These are phyloP conservation scores for Leptographium galeiforme DNA, from an alignment of 2,329 filamentous ascomycete genomes.

Conservation along the genomic window DNA sequence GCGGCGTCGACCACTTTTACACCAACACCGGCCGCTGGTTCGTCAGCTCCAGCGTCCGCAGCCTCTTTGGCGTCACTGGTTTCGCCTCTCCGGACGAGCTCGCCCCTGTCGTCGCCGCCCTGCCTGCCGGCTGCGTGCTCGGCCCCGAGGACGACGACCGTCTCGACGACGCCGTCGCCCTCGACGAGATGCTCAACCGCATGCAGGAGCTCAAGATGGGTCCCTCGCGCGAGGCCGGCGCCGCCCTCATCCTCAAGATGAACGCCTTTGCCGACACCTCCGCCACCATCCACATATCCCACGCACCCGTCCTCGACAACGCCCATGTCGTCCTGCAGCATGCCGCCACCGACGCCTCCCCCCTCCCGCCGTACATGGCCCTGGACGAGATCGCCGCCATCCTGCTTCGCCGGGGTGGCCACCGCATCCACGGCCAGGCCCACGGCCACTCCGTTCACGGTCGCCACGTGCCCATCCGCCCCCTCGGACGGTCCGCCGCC, in stretches of 20 bases:
- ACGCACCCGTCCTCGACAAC: conserved; percentile 33
- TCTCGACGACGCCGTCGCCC: conserved; percentile 1
- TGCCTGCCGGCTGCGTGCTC: conserved; percentile 17
- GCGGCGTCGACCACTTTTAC: conserved; percentile 40
- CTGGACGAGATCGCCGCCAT: conserved; percentile 36
- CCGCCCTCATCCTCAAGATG: conserved; percentile 33
- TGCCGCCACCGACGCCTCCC: not conserved
- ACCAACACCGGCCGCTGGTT: conserved; percentile 38
- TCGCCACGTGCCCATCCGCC: conserved; percentile 1
- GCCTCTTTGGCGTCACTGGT: conserved; percentile 34
- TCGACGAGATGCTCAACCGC: conserved; percentile 19
- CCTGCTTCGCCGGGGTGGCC: conserved; percentile 18
- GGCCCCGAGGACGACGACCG: not conserved
- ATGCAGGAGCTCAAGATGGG: conserved; percentile 25
- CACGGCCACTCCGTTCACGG: not conserved
- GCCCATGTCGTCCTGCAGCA: conserved; percentile 25
- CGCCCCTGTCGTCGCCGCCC: conserved; percentile 23
- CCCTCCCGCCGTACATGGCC: conserved; percentile 22
- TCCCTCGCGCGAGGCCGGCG: conserved; percentile 30
- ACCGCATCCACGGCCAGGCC: not conserved
- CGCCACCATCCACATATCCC: conserved; percentile 31
- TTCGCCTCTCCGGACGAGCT: conserved; percentile 31
- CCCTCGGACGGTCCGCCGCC: conserved; percentile 5
- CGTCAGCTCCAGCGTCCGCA: conserved; percentile 28
- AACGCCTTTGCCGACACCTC: conserved; percentile 27